Percentiles rank a stretch among this genome's conserved stretches.
Evolutionary conservation across 257 asterid genomes (phyloP).

Genomic region (Solanum arcanum): DNA sequence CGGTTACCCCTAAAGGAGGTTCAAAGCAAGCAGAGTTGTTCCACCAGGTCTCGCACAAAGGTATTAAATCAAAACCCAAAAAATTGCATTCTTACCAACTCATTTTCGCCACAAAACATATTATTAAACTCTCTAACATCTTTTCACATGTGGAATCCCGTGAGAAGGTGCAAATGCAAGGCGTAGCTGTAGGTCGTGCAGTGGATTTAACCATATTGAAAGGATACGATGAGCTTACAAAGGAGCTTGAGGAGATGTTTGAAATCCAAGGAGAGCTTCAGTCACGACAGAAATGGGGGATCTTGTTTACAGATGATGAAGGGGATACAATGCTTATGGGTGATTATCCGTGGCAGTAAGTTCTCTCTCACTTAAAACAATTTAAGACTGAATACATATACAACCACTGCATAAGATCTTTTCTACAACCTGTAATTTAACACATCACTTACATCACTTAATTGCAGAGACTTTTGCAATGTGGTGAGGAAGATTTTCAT

Average conservation of each 20-base stretch:
- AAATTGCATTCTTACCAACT: not conserved
- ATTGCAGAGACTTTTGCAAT: conserved; percentile 65
- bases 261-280: conserved; percentile 72
- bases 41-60: conserved; percentile 88
- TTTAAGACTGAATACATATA: not conserved
- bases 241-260: conserved; percentile 80
- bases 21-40: conserved; percentile 42
- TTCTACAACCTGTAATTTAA: not conserved
- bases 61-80: conserved; percentile 14
- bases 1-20: conserved; percentile 41
- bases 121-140: not conserved
- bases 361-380: not conserved
- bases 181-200: conserved; percentile 90
- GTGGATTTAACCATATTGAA: conserved; percentile 64
- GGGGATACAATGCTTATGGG: conserved; percentile 98
- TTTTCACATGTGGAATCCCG: conserved; percentile 1
- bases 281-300: conserved; percentile 66
- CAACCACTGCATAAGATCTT: not conserved
- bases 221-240: conserved; percentile 66
- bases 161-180: conserved; percentile 95
- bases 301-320: conserved; percentile 82
- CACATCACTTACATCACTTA: not conserved
- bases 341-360: conserved; percentile 99
- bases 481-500: conserved; percentile 72
- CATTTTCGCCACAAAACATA: not conserved